Evolutionary conservation across 1,284 basidiomycete species (phyloP), one percentile per base, ranked within the genome.

Genomic region (Apiotrichum siamense): DNA sequence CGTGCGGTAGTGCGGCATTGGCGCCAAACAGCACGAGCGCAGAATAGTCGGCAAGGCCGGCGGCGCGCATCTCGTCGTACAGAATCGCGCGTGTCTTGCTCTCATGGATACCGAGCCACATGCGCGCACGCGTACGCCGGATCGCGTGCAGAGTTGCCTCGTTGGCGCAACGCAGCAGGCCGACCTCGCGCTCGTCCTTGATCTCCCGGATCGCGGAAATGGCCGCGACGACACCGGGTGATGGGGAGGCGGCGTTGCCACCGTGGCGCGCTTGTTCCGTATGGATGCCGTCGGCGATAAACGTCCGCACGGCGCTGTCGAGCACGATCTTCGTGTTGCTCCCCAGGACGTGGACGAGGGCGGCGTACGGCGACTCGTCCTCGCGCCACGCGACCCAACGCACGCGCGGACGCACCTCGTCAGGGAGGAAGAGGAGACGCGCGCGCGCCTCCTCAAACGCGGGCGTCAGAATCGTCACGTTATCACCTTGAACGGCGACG

Each of bases 1-100:
- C 89, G 66, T 92, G 88, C 3, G 88, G 88, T 18, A 89, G 79
- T 0, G 87, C 88, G 1, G 87, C 88, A 58, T 89, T 87, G 59
- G 87, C 83, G 61, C 88, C 87, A 63, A 92, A 89, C 18, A 89
- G 76, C 0, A 86, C 82, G 23, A 88, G 73, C 17, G 80, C 83
- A 59, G 78, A 80, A 23, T 77, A 78, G 44, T 79, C 77, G 13
- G 73, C 67, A 31, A 90, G 73, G 1, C 86, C 87, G 26, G 80
- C 80, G 31, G 72, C 66, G 7, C 72, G 55, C 45, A 90, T 77
- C 2, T 85, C 81, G 18, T 72, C 64, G 29, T 75, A 67, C 52
- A 88, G 75, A 66, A 88, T 78, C 18, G 59, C 65, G 18, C 77
- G 72, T 7, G 82, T 85, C 61, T 83, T 75, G 11, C 85, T 86